Conservation (phyloP, 768 basidiomycete genomes). For the Lyophyllum shimeji region DNA sequence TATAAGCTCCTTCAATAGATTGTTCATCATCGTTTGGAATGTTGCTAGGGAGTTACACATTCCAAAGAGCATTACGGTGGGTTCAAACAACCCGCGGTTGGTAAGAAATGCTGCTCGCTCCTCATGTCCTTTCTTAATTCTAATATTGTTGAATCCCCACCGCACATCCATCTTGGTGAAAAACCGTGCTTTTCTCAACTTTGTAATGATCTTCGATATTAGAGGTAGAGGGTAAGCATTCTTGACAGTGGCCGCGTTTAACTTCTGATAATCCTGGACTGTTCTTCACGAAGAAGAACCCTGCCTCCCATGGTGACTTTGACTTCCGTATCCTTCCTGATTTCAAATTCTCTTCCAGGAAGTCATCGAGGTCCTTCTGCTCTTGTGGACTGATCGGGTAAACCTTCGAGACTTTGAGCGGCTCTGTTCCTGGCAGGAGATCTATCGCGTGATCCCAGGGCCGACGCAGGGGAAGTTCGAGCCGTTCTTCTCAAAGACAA, state of each 20-base stretch:
- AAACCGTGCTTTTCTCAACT: slow-evolving; percentile 19
- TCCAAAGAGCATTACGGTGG: slow-evolving; percentile 38
- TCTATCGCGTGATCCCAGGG: slow-evolving; percentile 38
- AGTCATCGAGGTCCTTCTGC: slow-evolving; percentile 23
- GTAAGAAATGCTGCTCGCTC: slow-evolving; percentile 41
- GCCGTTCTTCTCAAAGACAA: slow-evolving; percentile 13
- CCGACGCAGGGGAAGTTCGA: slow-evolving; percentile 26
- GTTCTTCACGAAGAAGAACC: slow-evolving; percentile 26
- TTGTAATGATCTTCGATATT: slow-evolving; percentile 26
- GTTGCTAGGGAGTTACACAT: slow-evolving; percentile 32
- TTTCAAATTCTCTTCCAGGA: slow-evolving; percentile 27
- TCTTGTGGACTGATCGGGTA: slow-evolving; percentile 33
- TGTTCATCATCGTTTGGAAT: slow-evolving; percentile 34
- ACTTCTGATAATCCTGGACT: slow-evolving; percentile 30
- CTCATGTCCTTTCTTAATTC: slow-evolving; percentile 37
- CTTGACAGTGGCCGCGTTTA: slow-evolving; percentile 32
- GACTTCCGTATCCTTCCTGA: slow-evolving; percentile 22
- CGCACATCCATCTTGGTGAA: slow-evolving; percentile 39
- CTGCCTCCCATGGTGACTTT: slow-evolving; percentile 22
- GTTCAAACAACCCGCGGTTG: slow-evolving; percentile 34
- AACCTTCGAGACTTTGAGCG: slow-evolving; percentile 27
- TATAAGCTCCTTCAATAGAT: slow-evolving; percentile 23
- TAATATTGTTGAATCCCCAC: slow-evolving; percentile 35
- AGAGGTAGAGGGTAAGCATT: slow-evolving; percentile 31
- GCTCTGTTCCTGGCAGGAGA: slow-evolving; percentile 25